Evolutionary conservation across 2,329 filamentous ascomycete genomes (phyloP), one percentile per base, ranked within the genome.

Genomic region (Alternaria triticina): DNA sequence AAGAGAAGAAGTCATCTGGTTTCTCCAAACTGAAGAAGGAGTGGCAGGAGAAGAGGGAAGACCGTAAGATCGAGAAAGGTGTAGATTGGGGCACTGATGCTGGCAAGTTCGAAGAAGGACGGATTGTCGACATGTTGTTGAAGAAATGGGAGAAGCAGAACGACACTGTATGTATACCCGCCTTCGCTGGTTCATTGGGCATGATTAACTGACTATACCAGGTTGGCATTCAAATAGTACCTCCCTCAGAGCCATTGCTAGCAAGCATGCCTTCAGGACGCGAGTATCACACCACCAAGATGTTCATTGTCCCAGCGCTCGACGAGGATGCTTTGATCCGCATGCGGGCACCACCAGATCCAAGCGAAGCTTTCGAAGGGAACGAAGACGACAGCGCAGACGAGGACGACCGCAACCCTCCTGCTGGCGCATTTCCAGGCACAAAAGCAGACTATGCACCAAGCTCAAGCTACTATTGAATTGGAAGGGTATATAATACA

Each of bases 111-210:
- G 96, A 98, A 78, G 96, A 99, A 81, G 89, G 86, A 2, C 86
- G 94, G 59, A 91, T 98, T 3, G 85, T 97, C 55, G 92, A 96
- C 72, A 93, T 96, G 89, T 82, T 99, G 33, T 88, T 96, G 71
- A 86, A 85, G 40, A 97, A 97, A 78, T 97, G 96, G 95, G 89
- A 88, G 65, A 96, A 94, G 82, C 89, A 94, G 80, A 99, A 99
- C 75, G 93, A 97, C 79, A 97, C 92, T 17, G 92, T 96, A 82
- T 82, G 88, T 79, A 15, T 4, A 15, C 23, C 52, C 13, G 3
- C 6, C n/a, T 13, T 44, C 4, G 13, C 11, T 11, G 9, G 30
- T 25, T 17, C 9, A 25, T 11, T 28, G 54, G 17, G 59, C 33
- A 11, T 67, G 54, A 64, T 54, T 30, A 47, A 64, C 54, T 44